A percentile compares a stretch with the other conserved stretches of the same genome.
phyloP scores from a whole-genome alignment of 495 filamentous ascomycete genomes.

The Aspergillus saccharolyticus region DNA sequence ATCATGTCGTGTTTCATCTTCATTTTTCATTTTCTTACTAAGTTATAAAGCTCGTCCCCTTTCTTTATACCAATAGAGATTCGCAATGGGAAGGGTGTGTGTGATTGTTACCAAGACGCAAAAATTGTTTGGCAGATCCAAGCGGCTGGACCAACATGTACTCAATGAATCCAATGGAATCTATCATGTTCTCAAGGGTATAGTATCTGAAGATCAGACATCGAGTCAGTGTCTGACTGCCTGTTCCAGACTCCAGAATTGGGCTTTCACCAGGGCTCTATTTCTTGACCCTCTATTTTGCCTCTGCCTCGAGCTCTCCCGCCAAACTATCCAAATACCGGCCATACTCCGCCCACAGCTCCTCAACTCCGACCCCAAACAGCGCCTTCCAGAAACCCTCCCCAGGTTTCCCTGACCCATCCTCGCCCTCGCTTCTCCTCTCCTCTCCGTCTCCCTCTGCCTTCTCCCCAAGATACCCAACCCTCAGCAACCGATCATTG shows the following conservation, averaged over 20 bases:
- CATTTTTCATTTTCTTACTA: conserved; percentile 17
- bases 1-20: conserved; percentile 25
- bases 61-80: conserved; percentile 9
- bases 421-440: conserved; percentile 36
- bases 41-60: conserved; percentile 15
- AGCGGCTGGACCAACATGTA: conserved; percentile 26
- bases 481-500: conserved; percentile 63
- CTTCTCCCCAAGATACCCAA: conserved; percentile 34
- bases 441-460: conserved; percentile 6
- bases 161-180: conserved; percentile 20
- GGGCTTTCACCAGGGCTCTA: conserved; percentile 14
- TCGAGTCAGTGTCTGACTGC: too few species aligned
- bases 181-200: conserved; percentile 11
- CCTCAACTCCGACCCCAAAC: conserved; percentile 57
- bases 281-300: conserved; percentile 25
- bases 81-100: neutral
- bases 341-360: conserved; percentile 73
- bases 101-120: neutral
- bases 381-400: conserved; percentile 65
- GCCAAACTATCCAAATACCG: conserved; percentile 28
- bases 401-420: conserved; percentile 26
- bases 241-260: neutral
- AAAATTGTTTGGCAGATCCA: conserved; percentile 2
- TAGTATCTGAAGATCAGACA: too few species aligned
- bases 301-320: neutral